Percentiles rank a stretch among this genome's conserved stretches.
These are phyloP conservation scores for Lizonia empirigonia DNA, from an alignment of 2,329 filamentous ascomycete species.

Conservation along the genomic window DNA sequence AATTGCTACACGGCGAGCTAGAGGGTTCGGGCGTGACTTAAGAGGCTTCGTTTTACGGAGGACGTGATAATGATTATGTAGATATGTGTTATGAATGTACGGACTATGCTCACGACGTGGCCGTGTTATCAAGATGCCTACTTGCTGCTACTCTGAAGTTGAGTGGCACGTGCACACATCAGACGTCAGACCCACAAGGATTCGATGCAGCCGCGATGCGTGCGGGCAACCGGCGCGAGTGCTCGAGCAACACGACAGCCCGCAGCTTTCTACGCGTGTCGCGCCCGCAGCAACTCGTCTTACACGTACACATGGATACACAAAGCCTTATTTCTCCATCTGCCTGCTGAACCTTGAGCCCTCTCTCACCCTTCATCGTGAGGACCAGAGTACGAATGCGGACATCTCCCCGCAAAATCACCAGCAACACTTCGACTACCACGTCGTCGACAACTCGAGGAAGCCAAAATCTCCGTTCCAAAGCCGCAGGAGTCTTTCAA, in stretches of 20 bases:
- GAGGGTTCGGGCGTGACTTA: no score
- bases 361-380: background rate
- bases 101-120: conserved; percentile 12
- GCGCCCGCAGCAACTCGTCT: background rate
- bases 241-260: conserved; percentile 9
- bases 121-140: no score
- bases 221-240: background rate
- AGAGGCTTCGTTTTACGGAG: no score
- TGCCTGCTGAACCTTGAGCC: background rate
- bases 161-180: conserved; percentile 13
- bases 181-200: conserved; percentile 18
- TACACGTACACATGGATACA: no score
- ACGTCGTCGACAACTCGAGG: background rate
- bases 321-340: no score
- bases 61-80: conserved; percentile 22
- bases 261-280: conserved; percentile 5
- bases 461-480: no score
- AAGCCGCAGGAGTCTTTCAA: no score
- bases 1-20: no score
- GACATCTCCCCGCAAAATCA: conserved; percentile 22
- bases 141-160: no score
- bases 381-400: conserved; percentile 12
- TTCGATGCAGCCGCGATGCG: conserved; percentile 1
- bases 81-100: conserved; percentile 40
- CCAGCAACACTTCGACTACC: conserved; percentile 1